Evolutionary conservation across 139 green algal genomes (phyloP), one percentile per base, ranked within the genome.

Genomic region (Ulvella scutata): DNA sequence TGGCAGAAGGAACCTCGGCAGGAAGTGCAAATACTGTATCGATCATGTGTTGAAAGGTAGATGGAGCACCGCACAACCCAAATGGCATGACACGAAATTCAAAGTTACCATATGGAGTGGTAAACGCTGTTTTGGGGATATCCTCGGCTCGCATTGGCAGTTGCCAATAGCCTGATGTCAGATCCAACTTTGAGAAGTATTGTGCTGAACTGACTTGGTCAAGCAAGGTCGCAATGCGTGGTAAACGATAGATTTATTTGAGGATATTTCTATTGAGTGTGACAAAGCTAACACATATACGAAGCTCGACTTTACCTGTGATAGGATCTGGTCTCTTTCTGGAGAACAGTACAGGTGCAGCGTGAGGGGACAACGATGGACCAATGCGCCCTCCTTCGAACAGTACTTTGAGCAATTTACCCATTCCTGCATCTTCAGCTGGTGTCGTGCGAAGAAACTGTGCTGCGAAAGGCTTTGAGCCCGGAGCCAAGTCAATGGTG

Each of bases 41-140:
- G n/a, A n/a, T n/a, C n/a, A n/a, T n/a, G n/a, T n/a, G n/a, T 36
- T 84, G 79, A 72, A 90, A 90, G 2, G 86, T 87, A 3, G 80
- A 76, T 21, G 85, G 86, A 3, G 83, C 84, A 72, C 85, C 85
- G 4, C 75, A 80, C 2, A 92, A 26, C 13, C 82, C 82, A 75
- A 87, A 83, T 4, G 77, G 67, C 43, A 86, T 43, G 0, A 85
- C 81, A 4, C 40, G 34, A 38, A 72, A 89, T 43, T 89, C 67
- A 76, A 77, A 86, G 0, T 80, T 76, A 3, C 85, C 80, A 43
- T 81, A 81, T 4, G 62, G 75, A 4, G 82, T 86, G 0, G 28
- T 75, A 37, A 88, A 88, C 0, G 81, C 79, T 17, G 82, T 86
- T 26, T 88, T 87, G n/a, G 79, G 75, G 3, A 80, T 35, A 43